Evolutionary conservation across 2,329 filamentous ascomycete species (phyloP), one percentile per base, ranked within the genome.

Genomic region (Arthrobotrys sinensis): DNA sequence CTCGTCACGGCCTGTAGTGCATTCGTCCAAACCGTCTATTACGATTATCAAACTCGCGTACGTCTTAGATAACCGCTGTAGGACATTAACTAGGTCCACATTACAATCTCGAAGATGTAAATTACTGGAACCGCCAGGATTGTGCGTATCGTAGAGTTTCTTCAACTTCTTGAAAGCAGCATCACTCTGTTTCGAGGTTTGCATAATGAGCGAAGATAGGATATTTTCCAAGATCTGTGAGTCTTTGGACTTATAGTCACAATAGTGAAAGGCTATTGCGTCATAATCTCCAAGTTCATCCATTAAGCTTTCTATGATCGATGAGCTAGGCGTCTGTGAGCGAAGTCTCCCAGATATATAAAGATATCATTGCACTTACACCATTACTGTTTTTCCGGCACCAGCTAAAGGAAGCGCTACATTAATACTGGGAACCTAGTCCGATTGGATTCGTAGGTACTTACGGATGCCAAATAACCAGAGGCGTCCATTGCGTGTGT

Each of bases 391-490:
- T 19, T 63, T 63, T 3, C 57, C 57, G 16, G 36, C 57, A 16
- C 57, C 57, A 14, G 57, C 57, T 63, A 16, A 14, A 10, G 6
- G n/a, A 21, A 6, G 3, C 32, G 14, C 2, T 38, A 38, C 4
- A 11, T 28, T 28, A 28, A 28, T 28, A 28, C 4, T 28, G 24
- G 24, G 24, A 28, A 28, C 24, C 24, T 28, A 28, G 24, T 2
- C 24, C 8, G 38, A 45, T 40, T 32, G 4, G 19, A 12, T 3
- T 3, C 4, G 4, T 12, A 10, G 4, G 4, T 12, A 24, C 57
- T 63, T 14, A 63, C 57, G 57, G 16, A 45, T 63, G 3, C 57
- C 57, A 63, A 4, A 43, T 3, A 63, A 16, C 57, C 57, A 63
- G 8, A 63, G 38, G 4, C 36, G 36, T 32, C n/a, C 21, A 32